These are phyloP conservation scores for Globisporangium viniferum DNA, from an alignment of 352 stramenopile species.

Conservation along the genomic window DNA sequence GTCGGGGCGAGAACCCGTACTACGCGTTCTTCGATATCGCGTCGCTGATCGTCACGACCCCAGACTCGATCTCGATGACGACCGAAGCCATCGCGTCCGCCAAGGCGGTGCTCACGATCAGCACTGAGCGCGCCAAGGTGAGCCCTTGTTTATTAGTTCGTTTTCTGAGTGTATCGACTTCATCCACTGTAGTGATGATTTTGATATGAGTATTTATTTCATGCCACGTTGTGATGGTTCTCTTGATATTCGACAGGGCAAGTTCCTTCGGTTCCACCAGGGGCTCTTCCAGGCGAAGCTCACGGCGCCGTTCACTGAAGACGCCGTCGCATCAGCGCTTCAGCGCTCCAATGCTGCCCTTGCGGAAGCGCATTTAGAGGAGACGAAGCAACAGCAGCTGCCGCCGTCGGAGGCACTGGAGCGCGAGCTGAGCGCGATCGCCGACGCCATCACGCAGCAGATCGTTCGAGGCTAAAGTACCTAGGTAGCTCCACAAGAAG, in stretches of 20 bases:
- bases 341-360: not conserved
- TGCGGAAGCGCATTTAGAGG: not conserved
- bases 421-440: constrained; percentile 33
- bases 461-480: not conserved
- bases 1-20: constrained; percentile 60
- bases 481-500: too few species aligned
- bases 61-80: constrained; percentile 80
- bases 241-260: constrained; percentile 27
- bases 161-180: not conserved
- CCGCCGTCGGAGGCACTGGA: constrained; percentile 28
- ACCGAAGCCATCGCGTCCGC: constrained; percentile 62
- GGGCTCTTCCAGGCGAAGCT: constrained; percentile 26
- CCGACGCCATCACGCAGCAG: constrained; percentile 15
- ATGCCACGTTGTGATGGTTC: not conserved
- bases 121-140: constrained; percentile 43
- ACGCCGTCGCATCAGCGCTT: constrained; percentile 14
- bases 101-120: constrained; percentile 56
- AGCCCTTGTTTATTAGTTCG: not conserved
- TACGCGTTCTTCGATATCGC: constrained; percentile 51
- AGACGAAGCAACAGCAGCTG: not conserved
- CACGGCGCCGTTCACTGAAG: constrained; percentile 26
- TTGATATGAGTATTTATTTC: not conserved
- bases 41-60: constrained; percentile 58
- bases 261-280: constrained; percentile 59
- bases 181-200: not conserved